These are phyloP conservation scores for Leishmania amazonensis DNA, from an alignment of 208 protist species.

Conservation along the genomic window DNA sequence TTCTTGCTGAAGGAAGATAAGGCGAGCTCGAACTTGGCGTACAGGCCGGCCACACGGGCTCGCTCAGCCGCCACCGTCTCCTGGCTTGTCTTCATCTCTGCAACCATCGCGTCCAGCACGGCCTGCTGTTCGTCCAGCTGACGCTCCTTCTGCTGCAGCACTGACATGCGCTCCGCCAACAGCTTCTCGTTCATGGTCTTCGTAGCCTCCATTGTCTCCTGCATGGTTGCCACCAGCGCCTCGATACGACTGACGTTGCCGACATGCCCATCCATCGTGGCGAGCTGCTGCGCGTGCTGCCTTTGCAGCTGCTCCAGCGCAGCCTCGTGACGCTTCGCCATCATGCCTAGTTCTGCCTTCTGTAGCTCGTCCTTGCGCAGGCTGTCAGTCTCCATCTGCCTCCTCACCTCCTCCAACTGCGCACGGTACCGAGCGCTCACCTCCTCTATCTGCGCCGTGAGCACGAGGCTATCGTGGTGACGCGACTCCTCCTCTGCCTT, in stretches of 20 bases:
- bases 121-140: conserved; percentile 62
- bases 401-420: conserved; percentile 75
- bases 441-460: conserved; percentile 75
- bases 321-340: conserved; percentile 75
- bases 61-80: conserved; percentile 76
- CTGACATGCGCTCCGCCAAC: conserved; percentile 59
- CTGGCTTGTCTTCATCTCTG: conserved; percentile 59
- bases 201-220: conserved; percentile 68
- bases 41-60: conserved; percentile 53
- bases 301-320: conserved; percentile 53
- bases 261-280: conserved; percentile 54
- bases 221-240: conserved; percentile 58
- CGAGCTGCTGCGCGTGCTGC: conserved; percentile 65
- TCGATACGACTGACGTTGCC: conserved; percentile 65
- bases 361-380: conserved; percentile 73
- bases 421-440: conserved; percentile 59
- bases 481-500: conserved; percentile 54
- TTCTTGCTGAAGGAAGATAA: conserved; percentile 67
- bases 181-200: conserved; percentile 70
- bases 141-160: conserved; percentile 57
- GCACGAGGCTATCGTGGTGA: conserved; percentile 57
- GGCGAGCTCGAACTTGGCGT: conserved; percentile 82
- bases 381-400: conserved; percentile 68
- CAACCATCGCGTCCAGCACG: conserved; percentile 58
- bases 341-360: conserved; percentile 55